Conservation (phyloP, 495 filamentous ascomycete species). For the Hypoxylon rickii region DNA sequence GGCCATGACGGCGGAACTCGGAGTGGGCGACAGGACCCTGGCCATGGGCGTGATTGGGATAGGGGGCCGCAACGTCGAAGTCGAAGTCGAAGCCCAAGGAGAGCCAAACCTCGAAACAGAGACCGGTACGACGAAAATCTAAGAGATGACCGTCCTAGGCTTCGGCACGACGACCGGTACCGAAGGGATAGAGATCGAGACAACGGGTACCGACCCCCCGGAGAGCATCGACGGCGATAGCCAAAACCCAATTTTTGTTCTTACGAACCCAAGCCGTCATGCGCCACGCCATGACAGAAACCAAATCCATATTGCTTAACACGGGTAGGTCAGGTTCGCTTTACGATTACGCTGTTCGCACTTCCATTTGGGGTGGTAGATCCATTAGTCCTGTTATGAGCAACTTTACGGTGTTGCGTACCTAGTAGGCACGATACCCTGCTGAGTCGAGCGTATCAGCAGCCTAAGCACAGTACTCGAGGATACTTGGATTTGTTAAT, state of each 20-base stretch:
- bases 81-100: conserved; percentile 47
- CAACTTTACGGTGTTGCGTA: no score
- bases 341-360: no score
- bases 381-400: no score
- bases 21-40: conserved; percentile 10
- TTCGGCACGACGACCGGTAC: conserved; percentile 18
- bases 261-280: no score
- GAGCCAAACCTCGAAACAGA: conserved; percentile 30
- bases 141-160: conserved; percentile 15
- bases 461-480: no score
- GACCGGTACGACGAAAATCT: conserved; percentile 15
- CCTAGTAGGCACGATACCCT: no score
- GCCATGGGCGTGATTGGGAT: conserved; percentile 9
- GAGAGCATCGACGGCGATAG: conserved; percentile 30
- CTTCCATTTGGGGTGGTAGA: no score
- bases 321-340: no score
- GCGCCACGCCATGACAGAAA: not conserved
- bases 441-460: no score
- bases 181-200: conserved; percentile 33
- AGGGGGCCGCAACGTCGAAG: conserved; percentile 38
- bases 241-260: no score
- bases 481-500: no score
- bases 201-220: conserved; percentile 27
- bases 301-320: no score
- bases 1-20: conserved; percentile 21